These are phyloP conservation scores for Aspergillus quadrilineatus DNA, from an alignment of 2,329 filamentous ascomycete genomes.

Conservation along the genomic window DNA sequence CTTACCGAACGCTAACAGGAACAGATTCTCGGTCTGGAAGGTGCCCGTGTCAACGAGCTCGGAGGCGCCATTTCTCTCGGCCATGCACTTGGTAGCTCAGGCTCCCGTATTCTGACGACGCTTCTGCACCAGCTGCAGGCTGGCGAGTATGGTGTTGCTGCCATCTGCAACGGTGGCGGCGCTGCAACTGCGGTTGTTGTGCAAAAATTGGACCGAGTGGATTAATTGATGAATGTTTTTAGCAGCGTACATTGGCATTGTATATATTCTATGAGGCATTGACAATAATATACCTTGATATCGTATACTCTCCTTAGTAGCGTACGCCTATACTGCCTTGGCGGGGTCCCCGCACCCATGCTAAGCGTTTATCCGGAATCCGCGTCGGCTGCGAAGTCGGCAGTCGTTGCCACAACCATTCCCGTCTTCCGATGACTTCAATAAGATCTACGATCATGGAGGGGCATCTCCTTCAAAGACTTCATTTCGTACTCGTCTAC, in stretches of 20 bases:
- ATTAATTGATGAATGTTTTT: conserved; percentile 25
- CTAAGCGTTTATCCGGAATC: conserved; percentile 13
- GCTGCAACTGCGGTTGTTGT: conserved; percentile 90
- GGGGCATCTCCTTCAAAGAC: not conserved
- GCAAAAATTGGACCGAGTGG: conserved; percentile 66
- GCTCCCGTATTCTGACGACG: conserved; percentile 85
- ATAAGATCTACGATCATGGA: not conserved
- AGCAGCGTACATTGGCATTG: not conserved
- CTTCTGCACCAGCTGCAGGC: conserved; percentile 87
- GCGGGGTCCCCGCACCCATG: not conserved
- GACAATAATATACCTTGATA: not conserved
- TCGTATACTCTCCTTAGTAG: too few species aligned
- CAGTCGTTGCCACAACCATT: conserved; percentile 14
- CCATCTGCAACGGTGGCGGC: conserved; percentile 95
- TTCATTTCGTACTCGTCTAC: not conserved
- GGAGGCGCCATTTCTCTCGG: conserved; percentile 91
- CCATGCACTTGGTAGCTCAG: conserved; percentile 90
- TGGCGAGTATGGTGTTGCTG: conserved; percentile 90
- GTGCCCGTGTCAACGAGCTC: conserved; percentile 78
- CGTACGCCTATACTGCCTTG: too few species aligned
- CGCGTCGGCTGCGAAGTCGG: conserved; percentile 16
- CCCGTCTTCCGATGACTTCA: not conserved
- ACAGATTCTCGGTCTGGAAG: conserved; percentile 75
- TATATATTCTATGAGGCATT: not conserved
- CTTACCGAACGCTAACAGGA: not conserved